Evolutionary conservation across 805 yeast species (phyloP).

Genomic region (Saccharomycopsis microspora): DNA sequence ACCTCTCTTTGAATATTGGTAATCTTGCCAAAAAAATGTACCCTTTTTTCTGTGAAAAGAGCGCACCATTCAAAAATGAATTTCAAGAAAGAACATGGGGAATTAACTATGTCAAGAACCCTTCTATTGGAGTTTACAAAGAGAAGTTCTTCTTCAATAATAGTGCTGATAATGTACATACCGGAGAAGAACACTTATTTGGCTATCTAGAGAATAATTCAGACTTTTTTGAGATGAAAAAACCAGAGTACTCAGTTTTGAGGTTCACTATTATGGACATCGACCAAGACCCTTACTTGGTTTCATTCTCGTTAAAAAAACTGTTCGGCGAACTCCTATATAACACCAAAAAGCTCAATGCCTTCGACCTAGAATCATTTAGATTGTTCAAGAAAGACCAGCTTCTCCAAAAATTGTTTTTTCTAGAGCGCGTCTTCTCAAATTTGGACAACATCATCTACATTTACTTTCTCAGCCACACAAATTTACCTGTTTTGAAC

Average conservation of each 20-base stretch:
- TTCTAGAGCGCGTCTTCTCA: neutral
- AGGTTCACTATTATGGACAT: neutral
- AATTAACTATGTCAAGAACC: conserved; percentile 1
- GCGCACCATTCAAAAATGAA: neutral
- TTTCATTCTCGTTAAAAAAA: neutral
- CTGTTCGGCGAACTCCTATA: neutral
- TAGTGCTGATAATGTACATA: neutral
- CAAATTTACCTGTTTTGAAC: conserved; percentile 2
- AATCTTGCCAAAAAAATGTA: neutral
- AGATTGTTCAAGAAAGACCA: too few species aligned
- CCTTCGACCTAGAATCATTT: too few species aligned
- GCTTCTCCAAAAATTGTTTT: too few species aligned
- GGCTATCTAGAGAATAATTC: conserved; percentile 1
- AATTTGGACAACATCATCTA: conserved; percentile 6
- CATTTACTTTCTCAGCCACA: conserved; percentile 5
- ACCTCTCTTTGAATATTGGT: neutral
- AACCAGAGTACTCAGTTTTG: neutral
- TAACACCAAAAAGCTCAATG: too few species aligned
- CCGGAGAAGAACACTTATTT: conserved; percentile 1
- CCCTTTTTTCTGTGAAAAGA: neutral
- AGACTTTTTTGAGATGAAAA: neutral
- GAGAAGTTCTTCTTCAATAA: neutral
- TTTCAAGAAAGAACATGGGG: neutral
- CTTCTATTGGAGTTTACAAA: neutral
- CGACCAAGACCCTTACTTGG: neutral